These are phyloP conservation scores for Musa itinerans DNA, from an alignment of 176 grass and related monocot species.

Conservation along the genomic window DNA sequence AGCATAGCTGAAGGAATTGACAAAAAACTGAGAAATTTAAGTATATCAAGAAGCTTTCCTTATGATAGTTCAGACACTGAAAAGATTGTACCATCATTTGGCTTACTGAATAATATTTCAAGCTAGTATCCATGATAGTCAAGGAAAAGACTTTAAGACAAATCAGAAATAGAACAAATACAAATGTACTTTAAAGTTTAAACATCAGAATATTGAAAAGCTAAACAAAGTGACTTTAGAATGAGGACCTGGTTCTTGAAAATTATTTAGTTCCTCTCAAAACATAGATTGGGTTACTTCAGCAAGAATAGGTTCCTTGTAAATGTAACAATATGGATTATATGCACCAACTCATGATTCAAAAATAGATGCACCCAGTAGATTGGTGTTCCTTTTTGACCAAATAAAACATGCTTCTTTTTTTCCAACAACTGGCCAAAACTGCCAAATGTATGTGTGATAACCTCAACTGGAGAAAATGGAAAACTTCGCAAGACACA, in stretches of 20 bases:
- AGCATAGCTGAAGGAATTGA: slow-evolving; percentile 75
- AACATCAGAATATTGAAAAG: not conserved
- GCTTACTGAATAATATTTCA: not conserved
- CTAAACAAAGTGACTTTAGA: not conserved
- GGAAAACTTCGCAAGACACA: not conserved
- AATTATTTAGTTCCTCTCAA: not conserved
- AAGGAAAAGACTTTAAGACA: not conserved
- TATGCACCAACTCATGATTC: not conserved
- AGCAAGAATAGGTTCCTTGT: not conserved
- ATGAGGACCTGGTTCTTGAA: not conserved
- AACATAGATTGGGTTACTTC: not conserved
- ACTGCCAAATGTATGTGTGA: not conserved
- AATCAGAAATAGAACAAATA: not conserved
- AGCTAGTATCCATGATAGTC: too few species aligned
- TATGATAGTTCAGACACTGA: not conserved
- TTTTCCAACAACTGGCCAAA: too few species aligned
- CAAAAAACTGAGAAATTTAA: slow-evolving; percentile 8
- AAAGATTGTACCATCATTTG: not conserved
- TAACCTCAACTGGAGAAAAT: not conserved
- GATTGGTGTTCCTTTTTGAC: not conserved
- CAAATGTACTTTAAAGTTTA: not conserved
- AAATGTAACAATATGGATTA: not conserved
- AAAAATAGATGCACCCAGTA: not conserved
- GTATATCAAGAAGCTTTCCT: slow-evolving; percentile 3
- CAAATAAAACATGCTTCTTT: too few species aligned